Evolutionary conservation across 495 filamentous ascomycete genomes (phyloP).

Genomic region (Xylaria venustula): DNA sequence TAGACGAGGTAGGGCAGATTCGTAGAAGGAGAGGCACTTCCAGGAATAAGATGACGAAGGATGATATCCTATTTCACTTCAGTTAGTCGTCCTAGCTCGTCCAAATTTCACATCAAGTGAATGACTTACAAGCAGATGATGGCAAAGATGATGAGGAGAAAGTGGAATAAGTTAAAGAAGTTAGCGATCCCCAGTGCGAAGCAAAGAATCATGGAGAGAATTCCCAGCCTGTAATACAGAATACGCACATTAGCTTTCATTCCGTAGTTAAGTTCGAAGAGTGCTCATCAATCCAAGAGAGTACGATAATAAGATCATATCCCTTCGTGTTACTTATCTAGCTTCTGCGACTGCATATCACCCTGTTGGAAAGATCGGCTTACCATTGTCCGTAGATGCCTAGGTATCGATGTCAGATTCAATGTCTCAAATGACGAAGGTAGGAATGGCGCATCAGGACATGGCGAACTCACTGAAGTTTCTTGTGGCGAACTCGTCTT

Average conservation of each 20-base stretch:
- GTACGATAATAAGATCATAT: background rate
- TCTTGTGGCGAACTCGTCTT: slow-evolving; percentile 82
- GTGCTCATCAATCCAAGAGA: background rate
- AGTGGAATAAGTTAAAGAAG: slow-evolving; percentile 62
- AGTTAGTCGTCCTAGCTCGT: slow-evolving; percentile 8
- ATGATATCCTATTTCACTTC: slow-evolving; percentile 58
- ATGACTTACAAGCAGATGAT: slow-evolving; percentile 77
- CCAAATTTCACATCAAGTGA: background rate
- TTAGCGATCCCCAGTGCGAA: slow-evolving; percentile 93
- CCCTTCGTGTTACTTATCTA: too few species aligned
- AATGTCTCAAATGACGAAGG: background rate
- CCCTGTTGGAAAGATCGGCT: slow-evolving; percentile 36
- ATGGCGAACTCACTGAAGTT: slow-evolving; percentile 85
- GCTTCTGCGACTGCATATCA: background rate
- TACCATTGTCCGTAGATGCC: slow-evolving; percentile 99
- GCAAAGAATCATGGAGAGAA: slow-evolving; percentile 91
- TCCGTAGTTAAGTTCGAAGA: background rate
- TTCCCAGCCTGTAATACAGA: slow-evolving; percentile 72
- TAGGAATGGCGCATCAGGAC: background rate
- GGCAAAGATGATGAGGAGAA: slow-evolving; percentile 68
- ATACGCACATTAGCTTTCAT: background rate
- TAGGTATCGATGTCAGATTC: slow-evolving; percentile 37
- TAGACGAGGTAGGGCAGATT: slow-evolving; percentile 91
- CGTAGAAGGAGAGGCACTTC: slow-evolving; percentile 94
- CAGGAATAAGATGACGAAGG: slow-evolving; percentile 90